These are phyloP conservation scores for Leucocoprinus leucothites DNA, from an alignment of 768 basidiomycete species.

Conservation along the genomic window DNA sequence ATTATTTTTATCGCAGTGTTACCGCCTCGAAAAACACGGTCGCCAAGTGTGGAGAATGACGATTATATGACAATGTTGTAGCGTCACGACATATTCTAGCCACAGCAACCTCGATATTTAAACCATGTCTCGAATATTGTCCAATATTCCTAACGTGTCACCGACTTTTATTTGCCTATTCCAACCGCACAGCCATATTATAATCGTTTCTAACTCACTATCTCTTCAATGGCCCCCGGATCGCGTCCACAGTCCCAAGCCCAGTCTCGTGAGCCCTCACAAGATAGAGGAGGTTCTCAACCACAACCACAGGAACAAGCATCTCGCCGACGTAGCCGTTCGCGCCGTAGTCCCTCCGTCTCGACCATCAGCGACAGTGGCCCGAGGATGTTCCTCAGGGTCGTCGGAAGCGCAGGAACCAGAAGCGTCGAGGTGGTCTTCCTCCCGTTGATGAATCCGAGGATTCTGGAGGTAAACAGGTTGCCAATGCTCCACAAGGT, in stretches of 20 bases:
- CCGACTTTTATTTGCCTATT: too few species aligned
- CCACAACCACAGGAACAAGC: conserved; percentile 2
- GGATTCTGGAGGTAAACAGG: conserved; percentile 7
- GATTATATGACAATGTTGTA: too few species aligned
- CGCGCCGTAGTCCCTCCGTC: conserved; percentile 13
- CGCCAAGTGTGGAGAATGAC: too few species aligned
- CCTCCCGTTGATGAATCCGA: conserved; percentile 20
- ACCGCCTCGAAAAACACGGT: too few species aligned
- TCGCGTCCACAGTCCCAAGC: background rate
- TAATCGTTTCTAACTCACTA: too few species aligned
- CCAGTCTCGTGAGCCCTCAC: conserved; percentile 8
- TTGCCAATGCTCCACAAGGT: background rate
- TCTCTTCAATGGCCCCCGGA: background rate
- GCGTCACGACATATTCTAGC: too few species aligned
- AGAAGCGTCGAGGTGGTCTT: conserved; percentile 12
- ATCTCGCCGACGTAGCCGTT: conserved; percentile 17
- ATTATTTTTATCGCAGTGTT: too few species aligned
- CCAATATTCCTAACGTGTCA: too few species aligned
- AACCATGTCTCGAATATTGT: too few species aligned
- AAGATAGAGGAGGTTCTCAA: background rate
- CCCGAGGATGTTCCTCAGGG: background rate
- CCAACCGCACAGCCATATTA: too few species aligned
- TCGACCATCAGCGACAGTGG: conserved; percentile 5
- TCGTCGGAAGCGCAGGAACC: conserved; percentile 14
- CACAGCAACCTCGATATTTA: too few species aligned